phyloP scores from a whole-genome alignment of 2,329 filamentous ascomycete genomes.

The Dactylonectria macrodidyma region DNA sequence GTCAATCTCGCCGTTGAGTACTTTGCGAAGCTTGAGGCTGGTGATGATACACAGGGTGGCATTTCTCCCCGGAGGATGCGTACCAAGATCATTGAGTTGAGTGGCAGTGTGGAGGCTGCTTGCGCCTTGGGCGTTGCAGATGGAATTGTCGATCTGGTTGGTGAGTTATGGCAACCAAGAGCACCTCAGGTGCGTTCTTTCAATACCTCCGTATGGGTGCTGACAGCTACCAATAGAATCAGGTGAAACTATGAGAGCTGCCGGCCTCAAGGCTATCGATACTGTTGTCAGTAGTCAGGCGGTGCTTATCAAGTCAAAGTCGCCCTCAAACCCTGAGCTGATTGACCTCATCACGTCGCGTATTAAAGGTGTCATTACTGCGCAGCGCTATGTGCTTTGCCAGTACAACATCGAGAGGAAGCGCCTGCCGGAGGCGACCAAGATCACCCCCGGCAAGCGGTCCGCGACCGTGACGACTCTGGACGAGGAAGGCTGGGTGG shows the following conservation, averaged over 20 bases:
- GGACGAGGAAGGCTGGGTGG: conserved; percentile 92
- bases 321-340: conserved; percentile 83
- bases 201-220: conserved; percentile 1
- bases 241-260: conserved; percentile 97
- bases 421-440: conserved; percentile 76
- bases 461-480: conserved; percentile 93
- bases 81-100: conserved; percentile 94
- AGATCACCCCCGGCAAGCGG: conserved; percentile 93
- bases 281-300: conserved; percentile 92
- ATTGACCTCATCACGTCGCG: conserved; percentile 88
- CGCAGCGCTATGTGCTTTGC: conserved; percentile 93
- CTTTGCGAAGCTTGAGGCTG: conserved; percentile 82
- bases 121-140: conserved; percentile 96
- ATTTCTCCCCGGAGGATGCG: conserved; percentile 69
- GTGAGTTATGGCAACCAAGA: conserved; percentile 67
- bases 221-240: conserved; percentile 75
- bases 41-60: conserved; percentile 58
- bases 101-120: conserved; percentile 96
- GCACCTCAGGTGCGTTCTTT: neutral
- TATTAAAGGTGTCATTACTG: conserved; percentile 94
- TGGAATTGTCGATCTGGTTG: conserved; percentile 97
- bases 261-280: conserved; percentile 92
- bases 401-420: conserved; percentile 92
- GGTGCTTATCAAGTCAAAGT: conserved; percentile 91
- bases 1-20: conserved; percentile 87